These are phyloP conservation scores for Colletotrichum aenigma DNA, from an alignment of 2,329 filamentous ascomycete species.

Conservation along the genomic window DNA sequence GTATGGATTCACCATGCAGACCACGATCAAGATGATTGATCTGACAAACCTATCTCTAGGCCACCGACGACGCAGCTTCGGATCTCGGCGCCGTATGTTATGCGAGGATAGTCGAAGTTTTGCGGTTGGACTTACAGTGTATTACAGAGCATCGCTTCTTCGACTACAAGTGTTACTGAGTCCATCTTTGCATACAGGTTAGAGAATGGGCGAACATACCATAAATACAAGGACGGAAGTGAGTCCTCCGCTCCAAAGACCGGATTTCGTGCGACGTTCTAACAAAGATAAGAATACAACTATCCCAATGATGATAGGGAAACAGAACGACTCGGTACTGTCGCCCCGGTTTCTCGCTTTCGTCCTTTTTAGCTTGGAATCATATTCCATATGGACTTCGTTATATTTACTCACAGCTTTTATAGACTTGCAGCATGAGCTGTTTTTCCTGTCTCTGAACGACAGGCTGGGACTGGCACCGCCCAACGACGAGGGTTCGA, in stretches of 20 bases:
- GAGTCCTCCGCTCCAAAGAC: background rate
- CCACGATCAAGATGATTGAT: background rate
- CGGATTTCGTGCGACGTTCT: background rate
- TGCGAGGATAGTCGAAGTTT: background rate
- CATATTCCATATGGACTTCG: background rate
- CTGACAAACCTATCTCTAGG: background rate
- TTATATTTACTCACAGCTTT: background rate
- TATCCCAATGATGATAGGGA: background rate
- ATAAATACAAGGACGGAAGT: background rate
- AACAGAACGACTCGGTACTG: background rate
- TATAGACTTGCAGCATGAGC: constrained; percentile 29
- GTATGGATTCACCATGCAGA: background rate
- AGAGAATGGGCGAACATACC: background rate
- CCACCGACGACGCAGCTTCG: background rate
- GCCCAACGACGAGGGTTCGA: background rate
- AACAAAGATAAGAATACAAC: background rate
- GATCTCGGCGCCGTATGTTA: background rate
- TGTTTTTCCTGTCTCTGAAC: constrained; percentile 27
- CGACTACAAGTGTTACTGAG: background rate
- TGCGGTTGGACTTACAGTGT: background rate
- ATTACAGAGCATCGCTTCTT: background rate
- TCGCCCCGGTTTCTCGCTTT: background rate
- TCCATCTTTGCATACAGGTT: background rate
- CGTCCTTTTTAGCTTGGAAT: background rate
- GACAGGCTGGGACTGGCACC: constrained; percentile 25